Evolutionary conservation across 495 filamentous ascomycete genomes (phyloP).

Genomic region (Penicillium bialowiezense): DNA sequence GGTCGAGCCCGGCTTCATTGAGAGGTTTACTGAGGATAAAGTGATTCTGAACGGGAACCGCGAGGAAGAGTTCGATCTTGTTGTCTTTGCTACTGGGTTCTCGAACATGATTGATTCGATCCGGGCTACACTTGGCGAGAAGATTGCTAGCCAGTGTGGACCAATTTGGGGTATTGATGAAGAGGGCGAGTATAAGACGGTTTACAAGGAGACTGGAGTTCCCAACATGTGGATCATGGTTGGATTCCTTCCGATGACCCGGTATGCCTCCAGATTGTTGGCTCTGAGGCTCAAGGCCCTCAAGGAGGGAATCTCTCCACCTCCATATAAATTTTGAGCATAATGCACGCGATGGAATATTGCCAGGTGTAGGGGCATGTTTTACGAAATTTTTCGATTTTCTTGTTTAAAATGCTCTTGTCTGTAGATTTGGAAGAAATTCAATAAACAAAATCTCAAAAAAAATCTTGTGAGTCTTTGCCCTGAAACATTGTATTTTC

Average conservation of each 20-base stretch:
- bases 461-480: no score
- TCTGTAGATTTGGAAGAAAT: no score
- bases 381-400: no score
- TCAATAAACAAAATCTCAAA: no score
- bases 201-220: slow-evolving; percentile 57
- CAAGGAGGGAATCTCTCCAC: slow-evolving; percentile 16
- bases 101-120: slow-evolving; percentile 41
- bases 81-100: slow-evolving; percentile 75
- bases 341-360: no score
- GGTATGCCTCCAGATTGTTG: slow-evolving; percentile 20
- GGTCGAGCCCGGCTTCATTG: slow-evolving; percentile 54
- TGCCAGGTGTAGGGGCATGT: no score
- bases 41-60: slow-evolving; percentile 59
- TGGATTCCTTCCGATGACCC: slow-evolving; percentile 19
- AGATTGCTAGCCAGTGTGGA: slow-evolving; percentile 54
- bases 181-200: slow-evolving; percentile 63
- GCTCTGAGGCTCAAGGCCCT: slow-evolving; percentile 21
- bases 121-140: slow-evolving; percentile 57
- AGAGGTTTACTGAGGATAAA: slow-evolving; percentile 17
- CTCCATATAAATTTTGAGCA: slow-evolving; percentile 14
- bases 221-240: slow-evolving; percentile 26
- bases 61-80: slow-evolving; percentile 62
- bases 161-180: slow-evolving; percentile 74
- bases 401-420: no score
- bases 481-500: no score